These are phyloP conservation scores for Arabidopsis hybrid DNA, from an alignment of 441 rosid genomes.

Conservation along the genomic window DNA sequence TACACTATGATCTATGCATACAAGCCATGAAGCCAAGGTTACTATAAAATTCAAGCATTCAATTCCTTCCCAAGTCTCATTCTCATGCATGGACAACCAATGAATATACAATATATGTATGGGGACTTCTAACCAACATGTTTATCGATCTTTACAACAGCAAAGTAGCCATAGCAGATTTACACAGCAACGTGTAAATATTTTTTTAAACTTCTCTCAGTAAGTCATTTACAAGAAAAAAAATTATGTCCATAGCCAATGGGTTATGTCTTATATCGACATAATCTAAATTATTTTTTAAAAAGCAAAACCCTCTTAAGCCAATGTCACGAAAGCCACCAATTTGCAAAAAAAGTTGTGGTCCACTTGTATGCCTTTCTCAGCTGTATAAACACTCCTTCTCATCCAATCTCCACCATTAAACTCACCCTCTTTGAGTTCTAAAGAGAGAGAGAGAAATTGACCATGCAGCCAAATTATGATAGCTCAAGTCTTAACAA, in stretches of 20 bases:
- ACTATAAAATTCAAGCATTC: too few species aligned
- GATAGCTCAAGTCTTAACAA: slow-evolving; percentile 53
- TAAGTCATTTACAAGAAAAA: not conserved
- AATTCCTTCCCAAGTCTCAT: not conserved
- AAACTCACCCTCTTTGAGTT: slow-evolving; percentile 38
- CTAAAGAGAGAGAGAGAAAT: slow-evolving; percentile 14
- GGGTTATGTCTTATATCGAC: slow-evolving; percentile 32
- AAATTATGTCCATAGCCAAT: slow-evolving; percentile 2
- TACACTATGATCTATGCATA: too few species aligned
- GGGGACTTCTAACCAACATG: not conserved
- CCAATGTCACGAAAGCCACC: slow-evolving; percentile 48
- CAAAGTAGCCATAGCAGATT: too few species aligned
- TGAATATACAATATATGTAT: slow-evolving; percentile 2
- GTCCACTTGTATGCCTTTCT: slow-evolving; percentile 59
- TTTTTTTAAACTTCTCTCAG: too few species aligned
- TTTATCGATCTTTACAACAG: not conserved
- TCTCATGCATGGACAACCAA: slow-evolving; percentile 10
- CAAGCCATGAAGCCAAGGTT: too few species aligned
- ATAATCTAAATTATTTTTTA: slow-evolving; percentile 51
- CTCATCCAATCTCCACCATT: slow-evolving; percentile 51
- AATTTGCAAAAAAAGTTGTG: slow-evolving; percentile 49
- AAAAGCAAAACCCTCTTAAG: slow-evolving; percentile 44
- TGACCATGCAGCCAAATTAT: slow-evolving; percentile 54
- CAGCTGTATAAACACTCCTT: slow-evolving; percentile 55
- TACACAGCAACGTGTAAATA: too few species aligned